Conservation (phyloP, 2,329 filamentous ascomycete species). For the Trichoderma hamatum region DNA sequence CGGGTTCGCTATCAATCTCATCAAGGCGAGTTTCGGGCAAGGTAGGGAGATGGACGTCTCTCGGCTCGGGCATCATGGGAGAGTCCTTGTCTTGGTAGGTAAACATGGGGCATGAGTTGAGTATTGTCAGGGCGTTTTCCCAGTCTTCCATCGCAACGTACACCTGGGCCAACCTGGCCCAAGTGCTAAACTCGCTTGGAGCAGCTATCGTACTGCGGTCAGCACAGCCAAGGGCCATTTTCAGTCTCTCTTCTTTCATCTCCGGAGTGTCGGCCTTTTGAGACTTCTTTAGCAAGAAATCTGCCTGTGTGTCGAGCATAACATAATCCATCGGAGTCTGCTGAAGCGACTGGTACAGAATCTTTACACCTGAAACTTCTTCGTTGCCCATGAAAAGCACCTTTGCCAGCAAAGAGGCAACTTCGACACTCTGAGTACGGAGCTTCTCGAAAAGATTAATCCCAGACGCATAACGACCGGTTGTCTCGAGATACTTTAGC, state of each 20-base stretch:
- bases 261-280: slow-evolving; percentile 56
- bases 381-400: slow-evolving; percentile 95
- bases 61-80: slow-evolving; percentile 89
- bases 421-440: slow-evolving; percentile 84
- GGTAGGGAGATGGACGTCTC: slow-evolving; percentile 83
- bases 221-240: slow-evolving; percentile 88
- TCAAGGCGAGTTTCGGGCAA: slow-evolving; percentile 88
- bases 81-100: slow-evolving; percentile 99
- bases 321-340: slow-evolving; percentile 97
- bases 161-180: slow-evolving; percentile 90
- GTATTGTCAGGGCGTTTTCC: slow-evolving; percentile 90
- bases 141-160: slow-evolving; percentile 95
- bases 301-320: slow-evolving; percentile 90
- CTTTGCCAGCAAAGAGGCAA: slow-evolving; percentile 87
- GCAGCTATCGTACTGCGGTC: slow-evolving; percentile 94
- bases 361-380: slow-evolving; percentile 90
- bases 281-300: slow-evolving; percentile 88
- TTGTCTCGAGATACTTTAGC: slow-evolving; percentile 92
- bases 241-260: slow-evolving; percentile 67
- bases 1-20: slow-evolving; percentile 91
- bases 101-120: slow-evolving; percentile 99
- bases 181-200: slow-evolving; percentile 95
- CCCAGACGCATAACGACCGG: slow-evolving; percentile 88
- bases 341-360: slow-evolving; percentile 85
- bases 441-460: slow-evolving; percentile 99